Percentiles rank a stretch among this genome's conserved stretches.
Evolutionary conservation across 2,329 filamentous ascomycete genomes (phyloP).

Genomic region (Verticillium alfalfae): DNA sequence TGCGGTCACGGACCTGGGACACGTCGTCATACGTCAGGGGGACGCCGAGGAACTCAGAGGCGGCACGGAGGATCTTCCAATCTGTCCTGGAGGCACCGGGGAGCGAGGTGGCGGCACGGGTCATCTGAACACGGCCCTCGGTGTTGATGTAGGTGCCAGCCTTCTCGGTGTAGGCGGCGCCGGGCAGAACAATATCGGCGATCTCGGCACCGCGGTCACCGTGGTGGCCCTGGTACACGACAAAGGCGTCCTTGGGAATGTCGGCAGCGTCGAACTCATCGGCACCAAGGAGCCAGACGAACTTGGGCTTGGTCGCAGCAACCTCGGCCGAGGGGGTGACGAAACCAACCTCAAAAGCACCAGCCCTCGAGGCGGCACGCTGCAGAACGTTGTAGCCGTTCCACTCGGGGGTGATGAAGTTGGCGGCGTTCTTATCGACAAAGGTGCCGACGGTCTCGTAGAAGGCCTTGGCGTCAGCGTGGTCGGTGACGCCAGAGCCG

Average conservation of each 20-base stretch:
- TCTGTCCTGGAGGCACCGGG: slow-evolving; percentile 89
- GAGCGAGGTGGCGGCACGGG: slow-evolving; percentile 79
- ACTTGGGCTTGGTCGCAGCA: slow-evolving; percentile 82
- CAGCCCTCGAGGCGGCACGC: slow-evolving; percentile 83
- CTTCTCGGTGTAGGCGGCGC: slow-evolving; percentile 96
- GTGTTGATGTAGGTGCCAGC: slow-evolving; percentile 95
- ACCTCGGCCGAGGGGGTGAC: slow-evolving; percentile 77
- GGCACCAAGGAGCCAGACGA: slow-evolving; percentile 93
- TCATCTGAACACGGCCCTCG: slow-evolving; percentile 92
- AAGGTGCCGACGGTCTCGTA: slow-evolving; percentile 88
- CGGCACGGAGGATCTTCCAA: slow-evolving; percentile 97
- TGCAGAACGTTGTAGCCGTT: slow-evolving; percentile 97
- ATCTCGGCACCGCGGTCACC: slow-evolving; percentile 90
- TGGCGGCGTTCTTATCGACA: slow-evolving; percentile 86
- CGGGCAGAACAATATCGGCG: slow-evolving; percentile 89
- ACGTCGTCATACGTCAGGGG: slow-evolving; percentile 92
- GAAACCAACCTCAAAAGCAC: slow-evolving; percentile 95
- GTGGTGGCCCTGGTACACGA: slow-evolving; percentile 97
- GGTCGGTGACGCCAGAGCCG: slow-evolving; percentile 86
- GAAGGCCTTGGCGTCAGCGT: slow-evolving; percentile 84
- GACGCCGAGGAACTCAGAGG: slow-evolving; percentile 81
- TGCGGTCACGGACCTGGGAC: slow-evolving; percentile 80
- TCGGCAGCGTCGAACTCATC: slow-evolving; percentile 83
- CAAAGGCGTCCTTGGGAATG: slow-evolving; percentile 91
- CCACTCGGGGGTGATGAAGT: slow-evolving; percentile 87